phyloP scores from a whole-genome alignment of 2,329 filamentous ascomycete species.

The Cytospora leucostoma region DNA sequence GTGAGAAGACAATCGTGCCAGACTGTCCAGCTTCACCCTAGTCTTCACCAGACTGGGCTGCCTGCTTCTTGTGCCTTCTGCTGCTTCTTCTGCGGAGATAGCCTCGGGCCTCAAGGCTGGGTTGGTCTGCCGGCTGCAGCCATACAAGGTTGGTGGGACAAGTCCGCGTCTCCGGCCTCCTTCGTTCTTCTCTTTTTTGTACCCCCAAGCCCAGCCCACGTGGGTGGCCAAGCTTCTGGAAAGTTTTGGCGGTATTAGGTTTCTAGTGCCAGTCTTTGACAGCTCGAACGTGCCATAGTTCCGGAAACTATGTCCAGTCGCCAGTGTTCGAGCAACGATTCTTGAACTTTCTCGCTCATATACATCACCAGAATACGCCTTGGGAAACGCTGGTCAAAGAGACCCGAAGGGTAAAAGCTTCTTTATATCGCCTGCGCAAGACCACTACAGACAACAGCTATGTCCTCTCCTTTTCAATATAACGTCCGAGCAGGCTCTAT shows the following conservation, averaged over 20 bases:
- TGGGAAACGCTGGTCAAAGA: not conserved
- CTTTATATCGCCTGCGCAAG: conserved; percentile 26
- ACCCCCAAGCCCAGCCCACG: not conserved
- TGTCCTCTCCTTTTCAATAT: not conserved
- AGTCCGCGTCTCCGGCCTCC: not conserved
- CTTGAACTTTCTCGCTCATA: not conserved
- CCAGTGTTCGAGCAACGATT: not conserved
- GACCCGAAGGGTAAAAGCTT: conserved; percentile 18
- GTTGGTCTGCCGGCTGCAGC: not conserved
- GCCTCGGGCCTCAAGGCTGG: not conserved
- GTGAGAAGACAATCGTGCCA: no score
- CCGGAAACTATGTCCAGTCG: not conserved
- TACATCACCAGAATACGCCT: not conserved
- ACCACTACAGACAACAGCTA: conserved; percentile 27
- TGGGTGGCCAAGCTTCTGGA: not conserved
- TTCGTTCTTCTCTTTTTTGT: not conserved
- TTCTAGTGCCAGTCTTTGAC: not conserved
- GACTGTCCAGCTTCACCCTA: no score
- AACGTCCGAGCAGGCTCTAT: not conserved
- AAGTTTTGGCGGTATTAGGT: not conserved
- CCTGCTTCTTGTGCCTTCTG: not conserved
- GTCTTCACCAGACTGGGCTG: no score
- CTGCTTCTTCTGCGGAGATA: not conserved
- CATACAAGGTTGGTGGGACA: not conserved
- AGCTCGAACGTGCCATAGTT: not conserved